Conservation (phyloP, 192 early-diverging fungal genomes). For the Coemansia sp. region DNA sequence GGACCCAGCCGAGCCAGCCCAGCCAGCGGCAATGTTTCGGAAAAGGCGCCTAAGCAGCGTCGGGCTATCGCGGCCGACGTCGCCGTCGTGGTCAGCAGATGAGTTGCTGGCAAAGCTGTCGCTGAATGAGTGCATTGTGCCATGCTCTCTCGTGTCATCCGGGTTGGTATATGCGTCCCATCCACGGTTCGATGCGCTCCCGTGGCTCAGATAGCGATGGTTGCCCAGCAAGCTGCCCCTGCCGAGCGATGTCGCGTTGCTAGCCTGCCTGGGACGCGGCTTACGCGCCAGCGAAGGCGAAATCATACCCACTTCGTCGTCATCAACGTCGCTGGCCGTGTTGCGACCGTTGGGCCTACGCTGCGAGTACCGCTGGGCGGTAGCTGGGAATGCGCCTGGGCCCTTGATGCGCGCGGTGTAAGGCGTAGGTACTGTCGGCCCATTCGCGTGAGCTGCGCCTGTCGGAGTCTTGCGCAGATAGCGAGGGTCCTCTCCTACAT, state of each 20-base stretch:
- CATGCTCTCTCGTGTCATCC: conserved; percentile 28
- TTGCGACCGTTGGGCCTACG: conserved; percentile 19
- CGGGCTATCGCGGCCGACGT: conserved; percentile 35
- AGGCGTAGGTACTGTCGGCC: conserved; percentile 26
- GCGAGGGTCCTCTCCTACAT: conserved; percentile 8
- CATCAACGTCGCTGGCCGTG: conserved; percentile 10
- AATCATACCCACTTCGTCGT: conserved; percentile 12
- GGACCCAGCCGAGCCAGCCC: conserved; percentile 42
- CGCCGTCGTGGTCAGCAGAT: conserved; percentile 16
- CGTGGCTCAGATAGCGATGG: conserved; percentile 42
- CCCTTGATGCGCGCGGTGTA: conserved; percentile 54
- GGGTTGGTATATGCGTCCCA: conserved; percentile 43
- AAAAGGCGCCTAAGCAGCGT: conserved; percentile 46
- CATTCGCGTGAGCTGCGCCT: conserved; percentile 16
- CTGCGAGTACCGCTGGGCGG: conserved; percentile 53
- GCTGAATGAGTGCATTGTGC: conserved; percentile 38
- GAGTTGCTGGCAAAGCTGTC: conserved; percentile 57
- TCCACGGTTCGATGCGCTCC: conserved; percentile 28
- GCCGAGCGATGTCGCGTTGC: conserved; percentile 23
- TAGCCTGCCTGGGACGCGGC: conserved; percentile 9
- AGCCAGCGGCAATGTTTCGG: conserved; percentile 46
- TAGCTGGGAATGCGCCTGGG: conserved; percentile 53
- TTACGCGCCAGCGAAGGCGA: conserved; percentile 36
- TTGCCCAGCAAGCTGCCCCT: conserved; percentile 31
- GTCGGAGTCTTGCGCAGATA: conserved; percentile 12